phyloP scores from a whole-genome alignment of 768 basidiomycete genomes.

The Boletus coccyginus region DNA sequence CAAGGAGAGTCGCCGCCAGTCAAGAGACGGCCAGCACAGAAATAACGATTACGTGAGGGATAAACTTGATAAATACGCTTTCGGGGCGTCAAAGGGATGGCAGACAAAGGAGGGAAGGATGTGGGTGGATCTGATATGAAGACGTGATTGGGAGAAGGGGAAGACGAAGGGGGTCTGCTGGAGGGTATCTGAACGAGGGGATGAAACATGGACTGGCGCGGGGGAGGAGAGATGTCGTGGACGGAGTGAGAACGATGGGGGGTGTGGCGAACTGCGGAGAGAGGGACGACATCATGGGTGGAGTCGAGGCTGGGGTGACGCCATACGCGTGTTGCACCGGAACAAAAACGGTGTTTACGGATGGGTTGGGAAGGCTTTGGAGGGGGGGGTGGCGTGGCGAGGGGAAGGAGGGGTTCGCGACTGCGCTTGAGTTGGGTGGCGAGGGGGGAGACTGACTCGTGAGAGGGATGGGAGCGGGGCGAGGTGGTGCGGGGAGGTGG shows the following conservation, averaged over 20 bases:
- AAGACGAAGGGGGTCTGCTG: conserved; percentile 18
- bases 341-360: conserved; percentile 5
- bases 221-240: conserved; percentile 9
- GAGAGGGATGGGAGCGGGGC: conserved; percentile 33
- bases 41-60: conserved; percentile 75
- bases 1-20: conserved; percentile 85
- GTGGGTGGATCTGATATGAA: conserved; percentile 32
- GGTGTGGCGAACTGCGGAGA: conserved; percentile 1
- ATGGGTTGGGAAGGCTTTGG: not conserved
- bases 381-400: conserved; percentile 16
- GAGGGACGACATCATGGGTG: conserved; percentile 30
- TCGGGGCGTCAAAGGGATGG: conserved; percentile 30
- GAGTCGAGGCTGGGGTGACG: conserved; percentile 54
- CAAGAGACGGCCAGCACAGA: conserved; percentile 66
- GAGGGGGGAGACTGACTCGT: conserved; percentile 33
- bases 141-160: conserved; percentile 27
- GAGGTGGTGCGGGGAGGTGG: conserved; percentile 47
- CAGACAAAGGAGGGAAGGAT: conserved; percentile 32
- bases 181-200: conserved; percentile 29
- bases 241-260: conserved; percentile 9
- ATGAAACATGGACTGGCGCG: conserved; percentile 15
- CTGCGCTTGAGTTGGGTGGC: conserved; percentile 56
- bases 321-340: conserved; percentile 57
- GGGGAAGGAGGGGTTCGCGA: conserved; percentile 70
- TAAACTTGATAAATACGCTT: conserved; percentile 61